Percentiles rank a stretch among this genome's conserved stretches.
phyloP scores from a whole-genome alignment of 2,329 filamentous ascomycete genomes.

The Ophiosphaerella herpotricha region DNA sequence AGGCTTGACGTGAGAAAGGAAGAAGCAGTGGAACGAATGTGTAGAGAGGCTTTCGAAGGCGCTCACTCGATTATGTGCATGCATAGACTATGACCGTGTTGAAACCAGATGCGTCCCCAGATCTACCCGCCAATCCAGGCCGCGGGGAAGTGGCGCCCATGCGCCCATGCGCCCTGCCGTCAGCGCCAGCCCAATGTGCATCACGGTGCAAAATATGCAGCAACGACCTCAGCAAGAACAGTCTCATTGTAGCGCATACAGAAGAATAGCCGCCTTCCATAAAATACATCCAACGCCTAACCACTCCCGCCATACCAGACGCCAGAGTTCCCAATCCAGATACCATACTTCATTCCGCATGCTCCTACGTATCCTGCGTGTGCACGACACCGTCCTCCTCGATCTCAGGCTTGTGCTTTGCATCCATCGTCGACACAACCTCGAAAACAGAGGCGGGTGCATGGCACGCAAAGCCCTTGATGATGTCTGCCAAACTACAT shows the following conservation, averaged over 20 bases:
- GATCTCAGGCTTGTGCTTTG: constrained; percentile 66
- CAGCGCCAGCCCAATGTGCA: not conserved
- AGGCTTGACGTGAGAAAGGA: not conserved
- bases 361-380: constrained; percentile 35
- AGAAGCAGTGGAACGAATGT: not conserved
- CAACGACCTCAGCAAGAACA: not conserved
- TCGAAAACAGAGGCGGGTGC: constrained; percentile 72
- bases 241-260: not conserved
- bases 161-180: constrained; percentile 8
- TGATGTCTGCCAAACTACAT: constrained; percentile 25
- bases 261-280: not conserved
- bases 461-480: constrained; percentile 77
- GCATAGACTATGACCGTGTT: constrained; percentile 23
- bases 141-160: constrained; percentile 21
- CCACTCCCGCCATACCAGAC: not conserved
- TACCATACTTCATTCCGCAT: not conserved
- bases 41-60: not conserved
- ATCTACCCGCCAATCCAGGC: constrained; percentile 23
- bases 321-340: not conserved
- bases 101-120: constrained; percentile 28
- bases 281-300: not conserved
- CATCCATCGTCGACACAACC: constrained; percentile 66
- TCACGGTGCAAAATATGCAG: not conserved
- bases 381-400: constrained; percentile 76
- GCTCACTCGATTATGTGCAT: constrained; percentile 9